Percentiles rank a stretch among this genome's conserved stretches.
Conservation (phyloP, 352 stramenopile species). For the Phytophthora boehmeriae region DNA sequence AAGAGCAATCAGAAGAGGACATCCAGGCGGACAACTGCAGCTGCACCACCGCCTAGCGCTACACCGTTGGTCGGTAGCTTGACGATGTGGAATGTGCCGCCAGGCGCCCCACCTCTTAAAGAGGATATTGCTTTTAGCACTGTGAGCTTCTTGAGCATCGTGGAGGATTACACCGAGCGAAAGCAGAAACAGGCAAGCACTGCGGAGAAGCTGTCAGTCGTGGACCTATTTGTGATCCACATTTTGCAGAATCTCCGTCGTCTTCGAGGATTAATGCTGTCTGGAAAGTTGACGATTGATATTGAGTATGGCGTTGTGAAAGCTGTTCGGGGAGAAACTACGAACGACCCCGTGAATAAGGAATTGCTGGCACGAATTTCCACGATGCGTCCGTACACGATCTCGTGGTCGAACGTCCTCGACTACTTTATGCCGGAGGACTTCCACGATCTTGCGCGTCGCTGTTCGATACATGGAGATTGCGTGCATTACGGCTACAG, state of each 20-base stretch:
- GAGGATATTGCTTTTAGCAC: constrained; percentile 5
- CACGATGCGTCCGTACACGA: constrained; percentile 18
- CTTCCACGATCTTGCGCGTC: constrained; percentile 8
- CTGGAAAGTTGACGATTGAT: constrained; percentile 9
- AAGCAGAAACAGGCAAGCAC: neutral
- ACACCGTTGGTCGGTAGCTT: constrained; percentile 6
- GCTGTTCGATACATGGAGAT: neutral
- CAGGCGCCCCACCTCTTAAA: constrained; percentile 5
- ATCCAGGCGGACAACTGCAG: too few species aligned
- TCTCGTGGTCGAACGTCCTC: constrained; percentile 20
- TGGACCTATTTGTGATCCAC: constrained; percentile 13
- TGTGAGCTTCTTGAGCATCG: neutral
- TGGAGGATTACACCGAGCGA: constrained; percentile 3
- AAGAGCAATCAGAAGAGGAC: neutral
- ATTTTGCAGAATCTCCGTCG: constrained; percentile 9
- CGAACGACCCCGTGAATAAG: neutral
- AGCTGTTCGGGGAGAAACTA: constrained; percentile 1
- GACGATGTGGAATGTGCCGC: constrained; percentile 19
- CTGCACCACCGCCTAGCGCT: too few species aligned
- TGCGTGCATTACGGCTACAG: constrained; percentile 1
- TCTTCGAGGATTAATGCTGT: constrained; percentile 4
- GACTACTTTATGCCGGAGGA: constrained; percentile 20
- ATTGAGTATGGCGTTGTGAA: constrained; percentile 9
- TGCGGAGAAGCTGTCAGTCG: constrained; percentile 2
- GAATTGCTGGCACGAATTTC: constrained; percentile 8